Conservation (phyloP, 2,329 filamentous ascomycete genomes). For the Arthrocladium fulminans region DNA sequence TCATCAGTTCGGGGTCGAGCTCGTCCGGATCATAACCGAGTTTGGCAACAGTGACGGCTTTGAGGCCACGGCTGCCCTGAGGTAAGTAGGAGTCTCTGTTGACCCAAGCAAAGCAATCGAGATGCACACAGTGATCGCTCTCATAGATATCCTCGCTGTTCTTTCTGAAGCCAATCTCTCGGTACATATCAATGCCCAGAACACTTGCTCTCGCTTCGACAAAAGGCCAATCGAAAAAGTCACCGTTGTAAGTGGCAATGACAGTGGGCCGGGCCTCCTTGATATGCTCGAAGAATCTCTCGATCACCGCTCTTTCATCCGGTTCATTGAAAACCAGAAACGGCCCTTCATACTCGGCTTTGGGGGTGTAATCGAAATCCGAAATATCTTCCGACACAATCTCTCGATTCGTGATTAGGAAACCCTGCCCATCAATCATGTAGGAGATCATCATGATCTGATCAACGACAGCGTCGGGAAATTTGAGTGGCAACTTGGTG, state of each 20-base stretch:
- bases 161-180: conserved; percentile 93
- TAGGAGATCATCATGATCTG: conserved; percentile 99
- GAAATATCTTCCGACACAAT: conserved; percentile 95
- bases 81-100: conserved; percentile 97
- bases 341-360: conserved; percentile 85
- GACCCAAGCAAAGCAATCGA: conserved; percentile 99
- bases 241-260: conserved; percentile 99
- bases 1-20: conserved; percentile 95
- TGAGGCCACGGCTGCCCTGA: conserved; percentile 91
- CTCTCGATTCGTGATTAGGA: conserved; percentile 94
- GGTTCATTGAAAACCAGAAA: conserved; percentile 99
- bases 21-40: conserved; percentile 97
- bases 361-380: conserved; percentile 97
- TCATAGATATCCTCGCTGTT: conserved; percentile 95
- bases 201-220: conserved; percentile 89
- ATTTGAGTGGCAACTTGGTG: conserved; percentile 89
- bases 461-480: conserved; percentile 87
- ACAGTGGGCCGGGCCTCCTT: conserved; percentile 92
- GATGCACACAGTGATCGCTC: conserved; percentile 90
- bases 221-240: conserved; percentile 99
- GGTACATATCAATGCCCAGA: conserved; percentile 98
- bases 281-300: conserved; percentile 90
- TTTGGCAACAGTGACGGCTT: conserved; percentile 95
- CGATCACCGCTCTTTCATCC: conserved; percentile 76
- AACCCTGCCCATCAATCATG: conserved; percentile 98